Evolutionary conservation across 257 asterid genomes (phyloP), one percentile per base, ranked within the genome.

Genomic region (Jasminum sambac): DNA sequence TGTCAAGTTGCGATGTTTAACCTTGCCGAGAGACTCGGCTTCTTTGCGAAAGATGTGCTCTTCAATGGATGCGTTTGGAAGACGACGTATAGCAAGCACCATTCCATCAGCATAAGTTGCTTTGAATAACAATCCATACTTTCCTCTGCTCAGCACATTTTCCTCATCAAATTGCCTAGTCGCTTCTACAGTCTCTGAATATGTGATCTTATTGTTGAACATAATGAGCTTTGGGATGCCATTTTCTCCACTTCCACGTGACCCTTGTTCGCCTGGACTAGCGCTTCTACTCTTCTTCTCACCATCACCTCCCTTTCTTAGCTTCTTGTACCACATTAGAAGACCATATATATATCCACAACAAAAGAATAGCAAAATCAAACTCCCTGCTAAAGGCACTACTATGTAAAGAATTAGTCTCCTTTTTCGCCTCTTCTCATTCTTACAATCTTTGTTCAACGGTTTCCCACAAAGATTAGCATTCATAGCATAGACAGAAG

Each of bases 141-240:
- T 83, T 7, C 91, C 88, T 58, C 97, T 81, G 77, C 89, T 91
- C 38, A 91, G 34, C 70, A 91, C 97, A 52, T 86, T 89, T 60
- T 91, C 97, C 85, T 91, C 97, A n/a, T 89, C 97, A 58, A 87
- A 91, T 63, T 91, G 91, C 68, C 93, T 81, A 0, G 97, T 91
- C n/a, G 98, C 96, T 78, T 88, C 96, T 23, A 83, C 43, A 13
- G 98, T 87, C 72, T 92, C 98, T 5, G 91, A 84, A 46, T 81
- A 84, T 5, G 96, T 88, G 75, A 88, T 85, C 87, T 85, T 88
- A 84, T 86, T 81, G 77, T 83, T 84, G 88, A 92, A 93, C 95
- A 93, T 82, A 17, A 90, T 69, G 21, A 91, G 87, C 82, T 91
- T 91, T 12, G 91, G 95, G 11, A 70, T 87, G 7, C 90, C 92